Conservation (phyloP, 208 protist species). For the Herpetomonas samuelpessoai region DNA sequence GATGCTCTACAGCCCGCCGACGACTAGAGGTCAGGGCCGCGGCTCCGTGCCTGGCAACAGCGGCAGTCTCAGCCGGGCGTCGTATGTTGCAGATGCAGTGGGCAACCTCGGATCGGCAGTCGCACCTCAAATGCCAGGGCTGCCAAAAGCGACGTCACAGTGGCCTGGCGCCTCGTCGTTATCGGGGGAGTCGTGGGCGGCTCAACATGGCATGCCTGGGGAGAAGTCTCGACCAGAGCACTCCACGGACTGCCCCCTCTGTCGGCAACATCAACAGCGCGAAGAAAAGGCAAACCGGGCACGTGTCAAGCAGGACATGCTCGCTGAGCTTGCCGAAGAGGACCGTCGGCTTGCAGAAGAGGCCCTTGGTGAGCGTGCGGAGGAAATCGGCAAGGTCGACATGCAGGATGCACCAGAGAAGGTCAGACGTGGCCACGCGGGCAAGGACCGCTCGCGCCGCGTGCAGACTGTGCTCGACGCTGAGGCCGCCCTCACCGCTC, state of each 20-base stretch:
- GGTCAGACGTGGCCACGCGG: too few species aligned
- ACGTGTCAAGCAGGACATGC: neutral
- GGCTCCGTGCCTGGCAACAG: neutral
- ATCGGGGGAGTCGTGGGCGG: neutral
- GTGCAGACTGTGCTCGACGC: too few species aligned
- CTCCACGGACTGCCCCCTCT: neutral
- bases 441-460: too few species aligned
- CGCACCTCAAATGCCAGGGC: too few species aligned
- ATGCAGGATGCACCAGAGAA: too few species aligned
- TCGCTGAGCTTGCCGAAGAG: neutral
- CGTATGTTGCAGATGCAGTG: too few species aligned
- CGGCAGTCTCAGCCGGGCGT: neutral
- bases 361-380: too few species aligned
- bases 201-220: too few species aligned
- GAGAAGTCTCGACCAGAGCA: neutral
- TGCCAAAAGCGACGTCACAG: too few species aligned
- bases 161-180: neutral
- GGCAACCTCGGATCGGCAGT: too few species aligned
- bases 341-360: neutral
- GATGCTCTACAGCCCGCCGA: neutral
- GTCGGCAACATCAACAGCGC: neutral
- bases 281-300: neutral
- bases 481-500: too few species aligned
- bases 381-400: too few species aligned
- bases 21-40: neutral